phyloP scores from a whole-genome alignment of 2,329 filamentous ascomycete species.

The Parafenestella ontariensis region DNA sequence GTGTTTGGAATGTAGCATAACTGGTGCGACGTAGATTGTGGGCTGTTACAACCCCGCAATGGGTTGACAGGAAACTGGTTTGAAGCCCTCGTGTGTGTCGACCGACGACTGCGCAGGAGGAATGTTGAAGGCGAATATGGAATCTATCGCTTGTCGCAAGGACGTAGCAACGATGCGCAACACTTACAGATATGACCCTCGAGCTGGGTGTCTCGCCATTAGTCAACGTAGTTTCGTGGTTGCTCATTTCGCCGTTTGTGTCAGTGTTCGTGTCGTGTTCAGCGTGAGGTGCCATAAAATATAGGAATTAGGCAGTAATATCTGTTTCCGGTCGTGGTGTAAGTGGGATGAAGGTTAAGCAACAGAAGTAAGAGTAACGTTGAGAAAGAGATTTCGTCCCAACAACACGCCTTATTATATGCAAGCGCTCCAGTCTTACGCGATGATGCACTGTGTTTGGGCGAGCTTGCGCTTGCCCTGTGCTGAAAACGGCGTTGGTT shows the following conservation, averaged over 20 bases:
- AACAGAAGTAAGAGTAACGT: conserved; percentile 14
- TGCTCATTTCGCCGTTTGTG: conserved; percentile 43
- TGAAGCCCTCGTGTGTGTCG: not conserved
- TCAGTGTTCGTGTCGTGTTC: conserved; percentile 22
- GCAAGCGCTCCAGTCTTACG: conserved; percentile 19
- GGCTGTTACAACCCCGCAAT: conserved; percentile 3
- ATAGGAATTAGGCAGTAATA: conserved; percentile 11
- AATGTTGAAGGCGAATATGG: not conserved
- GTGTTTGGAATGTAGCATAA: conserved; percentile 7
- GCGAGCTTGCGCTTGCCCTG: conserved; percentile 14
- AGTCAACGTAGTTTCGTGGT: conserved; percentile 39
- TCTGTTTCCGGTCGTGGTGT: conserved; percentile 8
- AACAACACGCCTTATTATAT: conserved; percentile 32
- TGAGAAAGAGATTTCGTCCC: conserved; percentile 10
- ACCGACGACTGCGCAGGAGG: not conserved
- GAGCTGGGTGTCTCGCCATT: conserved; percentile 51
- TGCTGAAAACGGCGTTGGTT: conserved; percentile 34
- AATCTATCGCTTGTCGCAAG: not conserved
- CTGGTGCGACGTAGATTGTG: conserved; percentile 15
- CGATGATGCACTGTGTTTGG: conserved; percentile 26
- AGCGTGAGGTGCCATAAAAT: conserved; percentile 44
- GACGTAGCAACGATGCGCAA: not conserved
- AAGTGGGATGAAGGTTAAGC: conserved; percentile 7
- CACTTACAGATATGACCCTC: conserved; percentile 49
- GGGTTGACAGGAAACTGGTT: not conserved